Evolutionary conservation across 768 basidiomycete species (phyloP).

Genomic region (Xerocomellus amylosporus): DNA sequence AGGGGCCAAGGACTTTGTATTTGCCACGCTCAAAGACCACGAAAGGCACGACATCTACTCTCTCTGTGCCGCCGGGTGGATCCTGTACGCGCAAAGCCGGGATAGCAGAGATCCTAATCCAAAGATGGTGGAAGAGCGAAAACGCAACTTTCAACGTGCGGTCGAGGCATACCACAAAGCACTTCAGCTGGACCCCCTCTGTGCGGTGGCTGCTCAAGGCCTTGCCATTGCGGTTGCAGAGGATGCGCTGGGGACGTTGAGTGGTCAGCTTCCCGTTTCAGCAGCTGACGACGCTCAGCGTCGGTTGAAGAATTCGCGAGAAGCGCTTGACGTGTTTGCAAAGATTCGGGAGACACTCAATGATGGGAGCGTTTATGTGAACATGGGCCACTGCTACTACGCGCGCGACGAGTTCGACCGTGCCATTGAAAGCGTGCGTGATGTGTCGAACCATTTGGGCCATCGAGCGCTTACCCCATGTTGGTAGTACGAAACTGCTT

Average conservation of each 20-base stretch:
- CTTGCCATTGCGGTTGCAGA: conserved; percentile 93
- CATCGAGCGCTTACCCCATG: not conserved
- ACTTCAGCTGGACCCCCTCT: conserved; percentile 74
- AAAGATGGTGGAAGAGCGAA: conserved; percentile 58
- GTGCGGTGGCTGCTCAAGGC: conserved; percentile 93
- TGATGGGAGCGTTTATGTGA: conserved; percentile 85
- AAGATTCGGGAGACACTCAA: conserved; percentile 86
- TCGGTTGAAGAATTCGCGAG: conserved; percentile 70
- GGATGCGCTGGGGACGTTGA: conserved; percentile 73
- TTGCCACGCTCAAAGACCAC: conserved; percentile 78
- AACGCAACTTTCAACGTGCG: conserved; percentile 71
- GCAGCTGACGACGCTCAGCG: conserved; percentile 63
- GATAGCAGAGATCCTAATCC: conserved; percentile 69
- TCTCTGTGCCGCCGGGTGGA: conserved; percentile 84
- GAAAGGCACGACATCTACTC: conserved; percentile 90
- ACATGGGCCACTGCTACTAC: conserved; percentile 96
- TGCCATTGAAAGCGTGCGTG: conserved; percentile 89
- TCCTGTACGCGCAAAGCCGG: conserved; percentile 80
- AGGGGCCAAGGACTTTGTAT: conserved; percentile 86
- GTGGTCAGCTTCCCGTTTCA: conserved; percentile 47
- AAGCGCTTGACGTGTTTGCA: conserved; percentile 85
- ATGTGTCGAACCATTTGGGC: not conserved
- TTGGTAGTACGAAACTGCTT: conserved; percentile 87
- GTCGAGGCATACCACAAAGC: conserved; percentile 95
- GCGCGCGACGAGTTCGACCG: conserved; percentile 91